phyloP scores from a whole-genome alignment of 2,329 filamentous ascomycete genomes.

The Colletotrichum aenigma region DNA sequence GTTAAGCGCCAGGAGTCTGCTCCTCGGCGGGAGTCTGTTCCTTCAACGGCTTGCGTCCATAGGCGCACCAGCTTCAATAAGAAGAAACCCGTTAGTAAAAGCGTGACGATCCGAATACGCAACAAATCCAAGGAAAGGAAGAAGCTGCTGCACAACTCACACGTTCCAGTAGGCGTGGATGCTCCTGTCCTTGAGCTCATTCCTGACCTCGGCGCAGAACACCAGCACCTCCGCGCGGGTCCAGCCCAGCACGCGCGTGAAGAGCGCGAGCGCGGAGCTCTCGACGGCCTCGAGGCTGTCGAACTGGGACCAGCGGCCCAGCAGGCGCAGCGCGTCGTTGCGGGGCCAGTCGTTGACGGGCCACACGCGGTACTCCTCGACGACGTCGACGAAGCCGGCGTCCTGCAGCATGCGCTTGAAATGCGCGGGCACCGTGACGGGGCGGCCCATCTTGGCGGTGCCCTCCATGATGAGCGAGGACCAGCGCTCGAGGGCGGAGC shows the following conservation, averaged over 20 bases:
- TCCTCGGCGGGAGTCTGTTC: not conserved
- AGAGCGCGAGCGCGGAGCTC: slow-evolving; percentile 32
- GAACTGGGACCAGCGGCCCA: slow-evolving; percentile 29
- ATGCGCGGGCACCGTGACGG: slow-evolving; percentile 25
- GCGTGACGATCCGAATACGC: too few relatives aligned
- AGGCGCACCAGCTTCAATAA: fast-evolving
- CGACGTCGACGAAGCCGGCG: slow-evolving; percentile 38
- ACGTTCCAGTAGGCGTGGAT: slow-evolving; percentile 32
- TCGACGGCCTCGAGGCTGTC: slow-evolving; percentile 24
- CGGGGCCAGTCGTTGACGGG: slow-evolving; percentile 39
- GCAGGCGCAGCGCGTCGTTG: slow-evolving; percentile 33
- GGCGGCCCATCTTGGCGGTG: slow-evolving; percentile 30
- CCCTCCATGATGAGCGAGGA: slow-evolving; percentile 32
- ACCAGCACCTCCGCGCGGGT: slow-evolving; percentile 28
- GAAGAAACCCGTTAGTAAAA: not conserved
- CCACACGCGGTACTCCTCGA: slow-evolving; percentile 33
- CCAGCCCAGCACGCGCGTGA: slow-evolving; percentile 37
- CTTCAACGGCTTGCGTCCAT: not conserved
- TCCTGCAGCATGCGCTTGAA: slow-evolving; percentile 30
- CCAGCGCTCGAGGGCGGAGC: slow-evolving; percentile 32
- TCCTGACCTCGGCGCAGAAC: slow-evolving; percentile 30
- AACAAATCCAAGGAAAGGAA: not conserved
- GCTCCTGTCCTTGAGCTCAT: slow-evolving; percentile 29
- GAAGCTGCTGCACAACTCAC: not conserved
- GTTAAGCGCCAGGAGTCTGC: not conserved